Percentiles rank a stretch among this genome's conserved stretches.
These are phyloP conservation scores for Davidsoniella eucalypti DNA, from an alignment of 2,329 filamentous ascomycete genomes.

Conservation along the genomic window DNA sequence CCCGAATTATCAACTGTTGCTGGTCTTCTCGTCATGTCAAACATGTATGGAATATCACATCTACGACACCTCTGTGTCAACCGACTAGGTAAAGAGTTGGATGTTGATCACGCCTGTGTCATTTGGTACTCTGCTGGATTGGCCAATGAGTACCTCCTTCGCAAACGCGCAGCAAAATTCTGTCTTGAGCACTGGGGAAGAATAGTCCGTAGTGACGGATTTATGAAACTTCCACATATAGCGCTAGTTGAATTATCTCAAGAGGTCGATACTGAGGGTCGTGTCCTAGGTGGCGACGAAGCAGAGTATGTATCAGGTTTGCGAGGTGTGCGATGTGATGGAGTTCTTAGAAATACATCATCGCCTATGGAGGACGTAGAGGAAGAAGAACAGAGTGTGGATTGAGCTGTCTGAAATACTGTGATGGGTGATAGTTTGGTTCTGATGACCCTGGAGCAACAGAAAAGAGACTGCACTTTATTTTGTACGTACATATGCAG, in stretches of 20 bases:
- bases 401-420: neutral
- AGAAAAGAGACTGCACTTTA: too few species aligned
- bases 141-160: slow-evolving; percentile 85
- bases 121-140: slow-evolving; percentile 90
- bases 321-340: slow-evolving; percentile 25
- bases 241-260: slow-evolving; percentile 83
- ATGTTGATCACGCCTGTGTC: slow-evolving; percentile 85
- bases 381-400: slow-evolving; percentile 21
- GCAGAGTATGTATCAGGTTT: slow-evolving; percentile 41
- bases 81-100: slow-evolving; percentile 73
- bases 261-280: slow-evolving; percentile 83
- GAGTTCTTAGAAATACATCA: slow-evolving; percentile 33
- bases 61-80: slow-evolving; percentile 83
- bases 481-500: too few species aligned
- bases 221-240: slow-evolving; percentile 60
- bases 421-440: too few species aligned
- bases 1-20: slow-evolving; percentile 71
- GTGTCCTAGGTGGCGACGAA: slow-evolving; percentile 78
- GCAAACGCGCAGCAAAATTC: slow-evolving; percentile 71
- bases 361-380: slow-evolving; percentile 41
- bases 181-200: slow-evolving; percentile 92
- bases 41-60: slow-evolving; percentile 93
- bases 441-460: too few species aligned
- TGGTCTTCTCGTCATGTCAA: slow-evolving; percentile 89
- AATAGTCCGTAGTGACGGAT: slow-evolving; percentile 76